Percentiles rank a stretch among this genome's conserved stretches.
phyloP scores from a whole-genome alignment of 768 basidiomycete genomes.

The Coprinellus micaceus region DNA sequence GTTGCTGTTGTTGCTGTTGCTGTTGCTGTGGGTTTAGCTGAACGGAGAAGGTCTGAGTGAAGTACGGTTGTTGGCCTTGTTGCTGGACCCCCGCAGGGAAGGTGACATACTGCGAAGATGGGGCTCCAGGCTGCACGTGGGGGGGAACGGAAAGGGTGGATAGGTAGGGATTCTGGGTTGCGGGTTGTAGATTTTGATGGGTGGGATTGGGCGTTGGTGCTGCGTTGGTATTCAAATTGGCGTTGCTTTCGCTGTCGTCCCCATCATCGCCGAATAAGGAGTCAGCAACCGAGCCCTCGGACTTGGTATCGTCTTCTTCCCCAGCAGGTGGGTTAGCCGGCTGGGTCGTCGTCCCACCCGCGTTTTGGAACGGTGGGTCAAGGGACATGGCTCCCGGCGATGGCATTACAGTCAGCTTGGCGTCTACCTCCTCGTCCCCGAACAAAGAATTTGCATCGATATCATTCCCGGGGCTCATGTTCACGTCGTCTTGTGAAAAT shows the following conservation, averaged over 20 bases:
- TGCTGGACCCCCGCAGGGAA: slow-evolving; percentile 3
- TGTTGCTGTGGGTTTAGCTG: slow-evolving; percentile 12
- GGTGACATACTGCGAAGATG: slow-evolving; percentile 1
- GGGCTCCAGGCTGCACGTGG: not conserved
- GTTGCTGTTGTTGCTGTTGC: slow-evolving; percentile 11
- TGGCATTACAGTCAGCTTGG: not conserved
- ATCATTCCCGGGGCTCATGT: not conserved
- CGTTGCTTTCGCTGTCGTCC: slow-evolving; percentile 23
- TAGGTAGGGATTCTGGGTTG: slow-evolving; percentile 5
- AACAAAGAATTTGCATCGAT: not conserved
- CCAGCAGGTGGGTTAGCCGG: slow-evolving; percentile 15
- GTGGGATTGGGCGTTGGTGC: slow-evolving; percentile 2
- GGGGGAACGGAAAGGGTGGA: not conserved
- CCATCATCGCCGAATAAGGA: slow-evolving; percentile 83
- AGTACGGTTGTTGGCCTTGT: slow-evolving; percentile 12
- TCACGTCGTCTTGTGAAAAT: not conserved
- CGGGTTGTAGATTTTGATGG: slow-evolving; percentile 16
- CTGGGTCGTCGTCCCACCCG: slow-evolving; percentile 4
- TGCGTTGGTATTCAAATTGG: not conserved
- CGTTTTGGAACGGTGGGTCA: not conserved
- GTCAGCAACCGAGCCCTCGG: slow-evolving; percentile 73
- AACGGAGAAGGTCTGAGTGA: slow-evolving; percentile 2
- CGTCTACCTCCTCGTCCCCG: not conserved
- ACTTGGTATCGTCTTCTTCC: slow-evolving; percentile 57
- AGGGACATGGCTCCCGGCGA: not conserved